Evolutionary conservation across 108 stramenopile species (phyloP), one percentile per base, ranked within the genome.

Genomic region (Cyclotella choctawhatcheeana): DNA sequence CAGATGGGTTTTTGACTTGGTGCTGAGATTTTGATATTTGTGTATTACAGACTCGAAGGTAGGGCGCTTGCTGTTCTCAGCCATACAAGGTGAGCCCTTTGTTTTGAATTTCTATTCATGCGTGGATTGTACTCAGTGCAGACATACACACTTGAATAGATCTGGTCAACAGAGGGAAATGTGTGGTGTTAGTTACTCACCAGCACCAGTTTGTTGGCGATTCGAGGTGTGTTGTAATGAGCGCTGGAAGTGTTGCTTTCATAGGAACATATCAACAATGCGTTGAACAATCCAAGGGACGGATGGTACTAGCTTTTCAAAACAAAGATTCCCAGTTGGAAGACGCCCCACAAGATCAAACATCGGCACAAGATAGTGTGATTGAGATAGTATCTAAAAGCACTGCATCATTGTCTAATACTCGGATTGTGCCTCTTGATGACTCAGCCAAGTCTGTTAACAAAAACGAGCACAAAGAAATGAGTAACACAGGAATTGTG

Each of bases 21-120:
- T n/a, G n/a, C n/a, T n/a, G n/a, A n/a, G n/a, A n/a, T n/a, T n/a
- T n/a, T n/a, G n/a, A n/a, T n/a, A n/a, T n/a, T n/a, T n/a, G n/a
- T n/a, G n/a, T n/a, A n/a, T n/a, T n/a, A n/a, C n/a, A n/a, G 98
- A 99, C 59, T 86, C 93, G 13, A 82, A 82, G 67, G 93, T 96
- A 24, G 95, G 93, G 20, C 58, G 84, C 16, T 76, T 83, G 1
- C 84, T 98, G 8, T 98, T 93, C 66, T 89, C 85, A 62, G 93
- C 94, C 14, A 82, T 97, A 21, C 67, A 73, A 50, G n/a, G n/a
- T n/a, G n/a, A n/a, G n/a, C n/a, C n/a, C n/a, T n/a, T n/a, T n/a
- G n/a, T n/a, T n/a, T n/a, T n/a, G n/a, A n/a, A n/a, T n/a, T n/a
- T n/a, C n/a, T n/a, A n/a, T n/a, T n/a, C n/a, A n/a, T n/a, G n/a